Percentiles rank a stretch among this genome's conserved stretches.
These are phyloP conservation scores for Fusarium nodosum DNA, from an alignment of 2,329 filamentous ascomycete species.

Conservation along the genomic window DNA sequence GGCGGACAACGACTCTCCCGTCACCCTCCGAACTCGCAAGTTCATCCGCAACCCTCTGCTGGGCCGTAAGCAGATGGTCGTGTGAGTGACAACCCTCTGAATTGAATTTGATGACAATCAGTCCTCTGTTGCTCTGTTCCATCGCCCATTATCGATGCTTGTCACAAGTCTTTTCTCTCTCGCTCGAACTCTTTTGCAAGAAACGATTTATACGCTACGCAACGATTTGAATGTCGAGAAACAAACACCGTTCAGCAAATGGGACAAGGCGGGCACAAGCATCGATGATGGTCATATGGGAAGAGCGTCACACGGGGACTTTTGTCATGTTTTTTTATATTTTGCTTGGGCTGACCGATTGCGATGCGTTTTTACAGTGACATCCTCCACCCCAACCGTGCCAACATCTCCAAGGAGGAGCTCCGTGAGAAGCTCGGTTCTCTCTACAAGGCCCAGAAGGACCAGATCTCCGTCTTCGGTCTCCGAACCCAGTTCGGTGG, in stretches of 20 bases:
- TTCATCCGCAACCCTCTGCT: slow-evolving; percentile 99
- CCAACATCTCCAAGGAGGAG: slow-evolving; percentile 99
- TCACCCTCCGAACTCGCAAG: slow-evolving; percentile 97
- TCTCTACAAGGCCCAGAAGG: slow-evolving; percentile 98
- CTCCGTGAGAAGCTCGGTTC: slow-evolving; percentile 94
- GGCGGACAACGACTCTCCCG: slow-evolving; percentile 84
- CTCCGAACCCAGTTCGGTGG: slow-evolving; percentile 99
- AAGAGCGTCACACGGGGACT: neutral
- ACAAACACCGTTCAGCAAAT: neutral
- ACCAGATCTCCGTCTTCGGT: slow-evolving; percentile 97
- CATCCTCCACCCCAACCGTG: slow-evolving; percentile 97
- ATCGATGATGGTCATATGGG: slow-evolving; percentile 11
- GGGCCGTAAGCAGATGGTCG: slow-evolving; percentile 99
- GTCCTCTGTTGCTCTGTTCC: slow-evolving; percentile 17
- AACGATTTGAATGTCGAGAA: slow-evolving; percentile 26
- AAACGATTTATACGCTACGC: slow-evolving; percentile 20
- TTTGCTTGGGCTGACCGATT: slow-evolving; percentile 42
- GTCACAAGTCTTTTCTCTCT: neutral
- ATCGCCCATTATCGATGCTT: slow-evolving; percentile 35
- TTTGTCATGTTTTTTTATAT: neutral
- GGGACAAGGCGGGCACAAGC: slow-evolving; percentile 30
- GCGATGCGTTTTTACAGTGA: slow-evolving; percentile 73
- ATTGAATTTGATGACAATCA: slow-evolving; percentile 33
- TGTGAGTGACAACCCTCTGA: slow-evolving; percentile 75
- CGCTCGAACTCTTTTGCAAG: slow-evolving; percentile 18